Evolutionary conservation across 2,329 filamentous ascomycete species (phyloP).

Genomic region (Tolypocladium capitatum): DNA sequence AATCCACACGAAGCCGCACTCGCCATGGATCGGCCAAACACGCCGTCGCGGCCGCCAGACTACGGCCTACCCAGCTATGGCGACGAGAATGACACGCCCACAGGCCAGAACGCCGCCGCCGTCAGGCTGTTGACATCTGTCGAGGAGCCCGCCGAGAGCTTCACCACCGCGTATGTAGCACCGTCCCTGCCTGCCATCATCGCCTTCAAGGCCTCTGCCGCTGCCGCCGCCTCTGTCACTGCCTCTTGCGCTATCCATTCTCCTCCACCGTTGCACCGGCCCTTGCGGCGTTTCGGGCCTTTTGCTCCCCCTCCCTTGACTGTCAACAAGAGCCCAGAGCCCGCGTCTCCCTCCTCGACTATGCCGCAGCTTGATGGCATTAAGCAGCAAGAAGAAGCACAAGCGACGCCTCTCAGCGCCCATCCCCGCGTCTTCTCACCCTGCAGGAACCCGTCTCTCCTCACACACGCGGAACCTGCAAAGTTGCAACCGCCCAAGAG

Average conservation of each 20-base stretch:
- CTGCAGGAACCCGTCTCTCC: slow-evolving; percentile 17
- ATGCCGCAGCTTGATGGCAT: neutral
- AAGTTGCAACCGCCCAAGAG: slow-evolving; percentile 6
- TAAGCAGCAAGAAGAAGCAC: neutral
- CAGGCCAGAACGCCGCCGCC: slow-evolving; percentile 35
- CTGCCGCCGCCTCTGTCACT: neutral
- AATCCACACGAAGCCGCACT: neutral
- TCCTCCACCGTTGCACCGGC: neutral
- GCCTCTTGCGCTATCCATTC: neutral
- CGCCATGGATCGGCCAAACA: slow-evolving; percentile 36
- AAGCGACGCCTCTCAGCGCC: neutral
- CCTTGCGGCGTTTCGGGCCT: too few relatives aligned
- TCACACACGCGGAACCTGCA: neutral
- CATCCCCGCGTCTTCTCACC: neutral
- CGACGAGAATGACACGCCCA: slow-evolving; percentile 37
- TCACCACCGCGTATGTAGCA: slow-evolving; percentile 41
- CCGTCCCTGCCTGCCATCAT: neutral
- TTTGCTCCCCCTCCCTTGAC: neutral
- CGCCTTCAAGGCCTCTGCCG: neutral
- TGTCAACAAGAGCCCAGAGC: neutral
- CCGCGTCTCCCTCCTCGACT: neutral
- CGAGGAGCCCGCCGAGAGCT: slow-evolving; percentile 37
- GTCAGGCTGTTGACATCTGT: slow-evolving; percentile 50
- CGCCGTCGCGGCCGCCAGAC: slow-evolving; percentile 40
- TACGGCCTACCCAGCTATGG: slow-evolving; percentile 45